These are phyloP conservation scores for Chaetomium sp. DNA, from an alignment of 2,329 filamentous ascomycete species.

Conservation along the genomic window DNA sequence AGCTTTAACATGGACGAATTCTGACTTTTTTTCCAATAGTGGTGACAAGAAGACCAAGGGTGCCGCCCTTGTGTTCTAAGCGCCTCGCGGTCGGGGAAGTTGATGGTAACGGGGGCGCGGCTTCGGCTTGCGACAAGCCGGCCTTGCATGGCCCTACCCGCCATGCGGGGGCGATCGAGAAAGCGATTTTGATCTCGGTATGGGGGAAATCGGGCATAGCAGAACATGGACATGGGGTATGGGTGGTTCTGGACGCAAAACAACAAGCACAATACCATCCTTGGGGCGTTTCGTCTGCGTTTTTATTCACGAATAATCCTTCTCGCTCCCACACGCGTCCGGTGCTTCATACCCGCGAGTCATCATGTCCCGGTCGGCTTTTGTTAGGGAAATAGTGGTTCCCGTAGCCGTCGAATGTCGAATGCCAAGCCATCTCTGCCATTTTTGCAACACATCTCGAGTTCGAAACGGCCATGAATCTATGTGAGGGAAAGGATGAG, in stretches of 20 bases:
- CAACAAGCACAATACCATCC: conserved; percentile 27
- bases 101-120: conserved; percentile 20
- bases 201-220: conserved; percentile 23
- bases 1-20: conserved; percentile 16
- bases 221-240: conserved; percentile 26
- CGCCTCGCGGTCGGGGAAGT: conserved; percentile 30
- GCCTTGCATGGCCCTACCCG: conserved; percentile 22
- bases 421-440: conserved; percentile 6
- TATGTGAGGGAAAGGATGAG: background rate
- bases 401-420: conserved; percentile 4
- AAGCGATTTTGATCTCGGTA: conserved; percentile 23
- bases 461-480: background rate
- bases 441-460: background rate
- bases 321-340: conserved; percentile 15
- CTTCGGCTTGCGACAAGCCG: conserved; percentile 22
- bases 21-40: conserved; percentile 50
- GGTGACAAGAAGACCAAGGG: conserved; percentile 99
- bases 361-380: conserved; percentile 4
- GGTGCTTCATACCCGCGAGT: background rate
- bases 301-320: conserved; percentile 25
- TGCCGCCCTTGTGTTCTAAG: conserved; percentile 98
- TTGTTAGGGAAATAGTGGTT: background rate
- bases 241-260: conserved; percentile 25
- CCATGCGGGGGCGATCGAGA: conserved; percentile 20
- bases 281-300: conserved; percentile 26